Percentiles rank a stretch among this genome's conserved stretches.
These are phyloP conservation scores for Lagenidium giganteum DNA, from an alignment of 352 stramenopile genomes.

Conservation along the genomic window DNA sequence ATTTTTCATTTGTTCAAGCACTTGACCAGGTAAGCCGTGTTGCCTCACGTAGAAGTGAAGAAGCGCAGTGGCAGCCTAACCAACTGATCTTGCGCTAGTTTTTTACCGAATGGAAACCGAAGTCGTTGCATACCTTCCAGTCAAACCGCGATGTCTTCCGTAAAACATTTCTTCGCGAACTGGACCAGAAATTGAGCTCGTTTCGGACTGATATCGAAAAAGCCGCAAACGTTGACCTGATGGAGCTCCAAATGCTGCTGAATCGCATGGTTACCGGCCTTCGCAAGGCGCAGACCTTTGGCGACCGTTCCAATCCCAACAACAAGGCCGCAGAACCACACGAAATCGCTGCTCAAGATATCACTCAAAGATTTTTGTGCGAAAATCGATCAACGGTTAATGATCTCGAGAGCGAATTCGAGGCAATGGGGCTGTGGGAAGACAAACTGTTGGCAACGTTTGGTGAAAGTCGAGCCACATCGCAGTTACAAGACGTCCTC, in stretches of 20 bases:
- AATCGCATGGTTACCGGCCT: slow-evolving; percentile 47
- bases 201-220: slow-evolving; percentile 54
- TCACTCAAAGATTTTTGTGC: slow-evolving; percentile 41
- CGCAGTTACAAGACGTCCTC: no score
- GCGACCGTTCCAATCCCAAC: slow-evolving; percentile 22
- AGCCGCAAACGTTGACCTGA: slow-evolving; percentile 39
- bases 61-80: background rate
- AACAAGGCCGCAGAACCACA: slow-evolving; percentile 18
- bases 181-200: slow-evolving; percentile 50
- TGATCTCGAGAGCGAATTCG: slow-evolving; percentile 58
- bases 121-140: slow-evolving; percentile 31
- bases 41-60: background rate
- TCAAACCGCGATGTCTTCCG: slow-evolving; percentile 25
- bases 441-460: slow-evolving; percentile 62
- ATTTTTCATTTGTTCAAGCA: slow-evolving; percentile 53
- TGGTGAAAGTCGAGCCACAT: slow-evolving; percentile 62
- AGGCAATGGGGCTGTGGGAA: slow-evolving; percentile 51
- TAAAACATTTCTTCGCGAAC: slow-evolving; percentile 23
- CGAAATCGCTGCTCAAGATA: slow-evolving; percentile 34
- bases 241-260: slow-evolving; percentile 62
- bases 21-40: slow-evolving; percentile 30
- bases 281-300: slow-evolving; percentile 37
- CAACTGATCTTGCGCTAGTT: slow-evolving; percentile 24
- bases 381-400: slow-evolving; percentile 26
- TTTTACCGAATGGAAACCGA: slow-evolving; percentile 29